Evolutionary conservation across 148 eudicot species (phyloP), one percentile per base, ranked within the genome.

Genomic region (Arbutus unedo): DNA sequence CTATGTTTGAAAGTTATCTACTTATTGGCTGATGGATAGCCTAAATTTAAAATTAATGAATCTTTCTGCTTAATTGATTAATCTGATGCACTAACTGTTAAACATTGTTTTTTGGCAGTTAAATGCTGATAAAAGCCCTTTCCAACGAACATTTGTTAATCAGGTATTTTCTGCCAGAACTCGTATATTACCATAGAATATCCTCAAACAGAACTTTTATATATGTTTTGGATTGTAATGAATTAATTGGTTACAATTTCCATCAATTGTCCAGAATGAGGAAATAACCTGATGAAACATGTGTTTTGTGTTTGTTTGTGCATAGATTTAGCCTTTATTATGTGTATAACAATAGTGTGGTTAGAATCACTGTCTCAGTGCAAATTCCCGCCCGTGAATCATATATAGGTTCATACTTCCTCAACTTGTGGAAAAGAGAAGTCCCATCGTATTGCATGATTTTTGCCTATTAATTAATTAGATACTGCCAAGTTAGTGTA

Each of bases 61-160:
- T 31, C 16, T 25, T 41, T 45, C 59, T 73, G 25, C 53, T 25
- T 78, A 60, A 73, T 72, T 75, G 56, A 43, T 79, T 78, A 59
- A 50, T 43, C 18, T 16, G 70, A 66, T 43, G 79, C 53, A 74
- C 75, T 67, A 49, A 76, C 70, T 41, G 13, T 57, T 82, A 54
- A 74, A 74, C 38, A 15, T 67, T 87, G 76, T 41, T 66, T 57
- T 81, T 83, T 87, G 78, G 92, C 97, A 96, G 99, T 92, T 96
- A 85, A 96, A 96, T 89, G 93, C 88, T 83, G 99, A 94, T 66
- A 96, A 93, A 87, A 96, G 99, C 84, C 99, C 99, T 81, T 94
- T 96, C 82, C 99, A 94, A 86, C 88, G 98, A 75, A 94, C 98
- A 76, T 96, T 96, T 86, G 99, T 93, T 78, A 94, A 94, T 81